Base-by-base conservation (phyloP, 148 eudicot species). In the Salicornia ramosissima region DNA sequence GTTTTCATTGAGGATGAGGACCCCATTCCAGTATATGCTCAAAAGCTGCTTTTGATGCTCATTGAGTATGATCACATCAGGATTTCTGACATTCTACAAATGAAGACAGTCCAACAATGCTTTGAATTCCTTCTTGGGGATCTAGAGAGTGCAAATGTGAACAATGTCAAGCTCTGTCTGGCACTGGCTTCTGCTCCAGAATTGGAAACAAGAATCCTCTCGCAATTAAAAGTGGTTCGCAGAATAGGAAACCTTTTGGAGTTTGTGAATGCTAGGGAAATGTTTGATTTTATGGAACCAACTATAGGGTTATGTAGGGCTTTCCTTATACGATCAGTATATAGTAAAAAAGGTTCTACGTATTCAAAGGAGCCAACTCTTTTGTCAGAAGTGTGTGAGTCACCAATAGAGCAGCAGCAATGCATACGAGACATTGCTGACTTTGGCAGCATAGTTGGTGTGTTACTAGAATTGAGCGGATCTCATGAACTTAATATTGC, bases 21-120 rank as follows among this genome's bases (percentile, higher is more conserved):
- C 74, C 99, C 99, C 28, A 90, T 89, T 56, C 98, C 98, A 34
- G 78, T 83, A 79, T 94, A 90, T 69, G 98, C 98, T 40, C 97
- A 94, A 75, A 90, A 94, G 75, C 98, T 94, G 53, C 94, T 88
- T 19, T 86, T 88, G 76, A 94, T 87, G 98, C 90, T 94, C 59
- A 79, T 88, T 34, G 92, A 94, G 77, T 88, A 84, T 52, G 75
- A 81, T 46, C 83, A 78, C 90, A 87, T 91, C 63, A 83, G 87
- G 66, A 87, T 91, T 49, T 65, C 85, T 18, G 97, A 91, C 78
- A 91, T 91, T 75, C 83, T 91, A 28, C 82, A 89, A 61, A 57
- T 83, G 74, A 86, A 87, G 75, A 86, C 86, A 65, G 85, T 88
- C 30, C 87, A 91, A 21, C 94, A 83, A 58, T 91, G 97, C 84